Conservation (phyloP, 257 asterid species). For the Forsythia suspensa region DNA sequence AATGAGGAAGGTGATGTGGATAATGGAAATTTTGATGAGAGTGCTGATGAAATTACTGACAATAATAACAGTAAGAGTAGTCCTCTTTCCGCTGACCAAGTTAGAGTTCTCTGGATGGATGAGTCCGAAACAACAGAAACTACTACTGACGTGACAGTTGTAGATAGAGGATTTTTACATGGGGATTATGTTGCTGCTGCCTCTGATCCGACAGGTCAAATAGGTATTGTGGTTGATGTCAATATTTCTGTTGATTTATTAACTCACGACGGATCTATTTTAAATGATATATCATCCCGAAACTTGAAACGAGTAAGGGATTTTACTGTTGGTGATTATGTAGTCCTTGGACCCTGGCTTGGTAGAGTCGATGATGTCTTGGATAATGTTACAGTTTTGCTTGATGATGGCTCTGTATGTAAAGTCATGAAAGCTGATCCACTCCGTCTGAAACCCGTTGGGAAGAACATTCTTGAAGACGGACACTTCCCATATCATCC, state of each 20-base stretch:
- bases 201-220: slow-evolving; percentile 90
- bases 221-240: slow-evolving; percentile 89
- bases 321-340: slow-evolving; percentile 89
- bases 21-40: slow-evolving; percentile 34
- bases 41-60: slow-evolving; percentile 39
- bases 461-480: slow-evolving; percentile 75
- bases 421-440: slow-evolving; percentile 93
- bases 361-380: slow-evolving; percentile 91
- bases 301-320: slow-evolving; percentile 77
- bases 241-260: slow-evolving; percentile 64
- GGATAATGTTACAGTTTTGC: slow-evolving; percentile 87
- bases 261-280: slow-evolving; percentile 60
- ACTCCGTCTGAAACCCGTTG: slow-evolving; percentile 72
- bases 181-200: slow-evolving; percentile 95
- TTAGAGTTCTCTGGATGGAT: slow-evolving; percentile 89
- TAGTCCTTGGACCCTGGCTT: slow-evolving; percentile 96
- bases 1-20: slow-evolving; percentile 43
- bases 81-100: slow-evolving; percentile 72
- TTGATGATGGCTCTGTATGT: slow-evolving; percentile 97
- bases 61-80: slow-evolving; percentile 39
- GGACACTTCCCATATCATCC: slow-evolving; percentile 97
- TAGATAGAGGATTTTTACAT: slow-evolving; percentile 88
- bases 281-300: slow-evolving; percentile 54
- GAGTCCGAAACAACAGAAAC: slow-evolving; percentile 70
- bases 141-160: slow-evolving; percentile 57